Percentiles rank a stretch among this genome's conserved stretches.
Conservation (phyloP, 78 protist species). For the Planoprotostelium fungivorum region DNA sequence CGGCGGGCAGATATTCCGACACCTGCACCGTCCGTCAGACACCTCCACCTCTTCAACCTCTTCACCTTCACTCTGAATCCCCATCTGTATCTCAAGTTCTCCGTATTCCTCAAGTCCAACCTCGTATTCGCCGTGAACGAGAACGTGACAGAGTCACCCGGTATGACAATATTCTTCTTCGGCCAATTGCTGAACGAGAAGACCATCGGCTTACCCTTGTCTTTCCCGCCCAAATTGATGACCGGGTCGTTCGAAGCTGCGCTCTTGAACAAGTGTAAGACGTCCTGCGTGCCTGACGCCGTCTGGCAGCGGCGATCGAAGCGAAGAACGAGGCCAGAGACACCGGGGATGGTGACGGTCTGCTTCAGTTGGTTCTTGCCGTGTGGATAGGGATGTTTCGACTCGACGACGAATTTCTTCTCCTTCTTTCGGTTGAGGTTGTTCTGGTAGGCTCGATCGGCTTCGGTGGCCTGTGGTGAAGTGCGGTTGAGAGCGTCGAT, state of each 20-base stretch:
- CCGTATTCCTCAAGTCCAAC: background rate
- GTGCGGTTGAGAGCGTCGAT: background rate
- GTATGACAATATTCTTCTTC: background rate
- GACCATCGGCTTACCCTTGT: constrained; percentile 4
- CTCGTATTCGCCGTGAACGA: constrained; percentile 3
- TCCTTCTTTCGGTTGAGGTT: constrained; percentile 1
- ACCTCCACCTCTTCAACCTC: background rate
- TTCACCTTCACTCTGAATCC: background rate
- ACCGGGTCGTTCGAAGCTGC: background rate
- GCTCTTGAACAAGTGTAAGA: background rate
- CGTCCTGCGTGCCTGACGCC: background rate
- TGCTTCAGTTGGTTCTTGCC: background rate
- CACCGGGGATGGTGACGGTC: constrained; percentile 7
- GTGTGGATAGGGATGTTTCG: constrained; percentile 8
- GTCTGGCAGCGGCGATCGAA: background rate
- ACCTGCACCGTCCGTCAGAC: background rate
- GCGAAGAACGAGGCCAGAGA: background rate
- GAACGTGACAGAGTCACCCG: background rate
- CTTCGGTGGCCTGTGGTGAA: background rate
- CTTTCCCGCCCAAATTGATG: background rate
- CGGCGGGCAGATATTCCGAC: background rate
- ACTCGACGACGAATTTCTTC: background rate
- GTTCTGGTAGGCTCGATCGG: background rate
- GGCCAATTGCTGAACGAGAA: constrained; percentile 2
- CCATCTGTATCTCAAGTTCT: background rate